Evolutionary conservation across 1,284 basidiomycete species (phyloP).

Genomic region (Marasmius sp.): DNA sequence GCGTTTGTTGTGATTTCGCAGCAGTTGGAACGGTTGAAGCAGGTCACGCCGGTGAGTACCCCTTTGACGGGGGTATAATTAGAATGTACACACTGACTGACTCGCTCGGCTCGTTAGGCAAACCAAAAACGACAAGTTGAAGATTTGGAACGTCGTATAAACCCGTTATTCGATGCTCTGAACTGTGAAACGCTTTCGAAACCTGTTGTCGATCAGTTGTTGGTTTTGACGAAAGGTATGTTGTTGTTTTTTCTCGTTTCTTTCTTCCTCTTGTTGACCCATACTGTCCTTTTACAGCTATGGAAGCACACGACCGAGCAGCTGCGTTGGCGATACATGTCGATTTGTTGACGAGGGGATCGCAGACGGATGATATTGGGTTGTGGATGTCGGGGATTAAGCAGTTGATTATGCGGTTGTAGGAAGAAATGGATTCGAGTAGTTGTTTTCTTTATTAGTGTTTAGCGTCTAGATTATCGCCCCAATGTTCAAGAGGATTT

Average conservation of each 20-base stretch:
- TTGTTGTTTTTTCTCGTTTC: conserved; percentile 11
- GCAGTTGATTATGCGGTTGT: conserved; percentile 73
- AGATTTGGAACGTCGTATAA: conserved; percentile 87
- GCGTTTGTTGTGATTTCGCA: conserved; percentile 69
- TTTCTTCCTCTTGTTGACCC: conserved; percentile 11
- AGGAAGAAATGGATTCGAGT: conserved; percentile 10
- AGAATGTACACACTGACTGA: neutral
- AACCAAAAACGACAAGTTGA: conserved; percentile 85
- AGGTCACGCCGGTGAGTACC: conserved; percentile 65
- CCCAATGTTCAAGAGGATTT: too few relatives aligned
- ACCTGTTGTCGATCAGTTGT: conserved; percentile 67
- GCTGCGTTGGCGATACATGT: conserved; percentile 77
- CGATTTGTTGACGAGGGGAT: conserved; percentile 74
- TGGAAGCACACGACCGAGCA: conserved; percentile 70
- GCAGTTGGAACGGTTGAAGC: conserved; percentile 66
- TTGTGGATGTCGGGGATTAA: conserved; percentile 88
- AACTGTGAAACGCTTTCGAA: conserved; percentile 89
- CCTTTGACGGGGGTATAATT: conserved; percentile 6
- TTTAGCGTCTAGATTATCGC: neutral
- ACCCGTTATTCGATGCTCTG: conserved; percentile 85
- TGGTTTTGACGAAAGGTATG: conserved; percentile 68
- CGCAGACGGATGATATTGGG: conserved; percentile 78
- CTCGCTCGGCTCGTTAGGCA: conserved; percentile 40
- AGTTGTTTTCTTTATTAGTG: neutral
- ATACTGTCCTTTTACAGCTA: conserved; percentile 50